These are phyloP conservation scores for Lithocarpus polystachyus DNA, from an alignment of 306 rosid genomes.

Conservation along the genomic window DNA sequence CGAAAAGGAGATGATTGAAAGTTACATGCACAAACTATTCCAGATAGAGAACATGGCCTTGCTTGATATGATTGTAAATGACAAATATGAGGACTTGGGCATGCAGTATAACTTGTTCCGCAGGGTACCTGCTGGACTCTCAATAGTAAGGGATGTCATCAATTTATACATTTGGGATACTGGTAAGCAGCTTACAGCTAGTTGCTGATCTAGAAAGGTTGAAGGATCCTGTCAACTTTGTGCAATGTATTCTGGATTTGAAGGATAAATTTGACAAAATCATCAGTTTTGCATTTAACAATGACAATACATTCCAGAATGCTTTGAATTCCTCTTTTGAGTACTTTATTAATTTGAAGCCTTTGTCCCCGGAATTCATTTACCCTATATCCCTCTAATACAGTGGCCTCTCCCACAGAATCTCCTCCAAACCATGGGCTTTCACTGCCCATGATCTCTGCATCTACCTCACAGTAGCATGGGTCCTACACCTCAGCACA, in stretches of 20 bases:
- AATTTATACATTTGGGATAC: constrained; percentile 40
- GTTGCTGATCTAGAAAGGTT: constrained; percentile 47
- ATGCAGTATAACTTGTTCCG: constrained; percentile 46
- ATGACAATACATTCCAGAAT: constrained; percentile 53
- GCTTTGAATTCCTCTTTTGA: constrained; percentile 60
- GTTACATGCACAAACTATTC: constrained; percentile 40
- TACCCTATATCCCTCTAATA: too few relatives aligned
- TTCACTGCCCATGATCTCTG: too few relatives aligned
- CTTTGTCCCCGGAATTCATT: constrained; percentile 51
- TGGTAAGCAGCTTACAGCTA: constrained; percentile 54
- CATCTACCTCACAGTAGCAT: too few relatives aligned
- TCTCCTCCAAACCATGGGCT: too few relatives aligned
- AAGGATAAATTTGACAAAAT: constrained; percentile 52
- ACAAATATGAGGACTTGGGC: constrained; percentile 51
- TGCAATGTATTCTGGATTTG: constrained; percentile 45
- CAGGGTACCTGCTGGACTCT: constrained; percentile 44
- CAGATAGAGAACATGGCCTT: constrained; percentile 55
- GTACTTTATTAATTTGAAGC: constrained; percentile 54
- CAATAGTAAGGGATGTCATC: constrained; percentile 44
- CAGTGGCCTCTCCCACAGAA: too few relatives aligned
- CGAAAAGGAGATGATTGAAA: constrained; percentile 52
- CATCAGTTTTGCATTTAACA: constrained; percentile 39
- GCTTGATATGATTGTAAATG: constrained; percentile 45
- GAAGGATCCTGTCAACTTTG: constrained; percentile 54
- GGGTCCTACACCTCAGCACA: too few relatives aligned